A percentile compares a stretch with the other conserved stretches of the same genome.
Evolutionary conservation across 139 green algal genomes (phyloP).

Genomic region (Diplosphaera chodatii): DNA sequence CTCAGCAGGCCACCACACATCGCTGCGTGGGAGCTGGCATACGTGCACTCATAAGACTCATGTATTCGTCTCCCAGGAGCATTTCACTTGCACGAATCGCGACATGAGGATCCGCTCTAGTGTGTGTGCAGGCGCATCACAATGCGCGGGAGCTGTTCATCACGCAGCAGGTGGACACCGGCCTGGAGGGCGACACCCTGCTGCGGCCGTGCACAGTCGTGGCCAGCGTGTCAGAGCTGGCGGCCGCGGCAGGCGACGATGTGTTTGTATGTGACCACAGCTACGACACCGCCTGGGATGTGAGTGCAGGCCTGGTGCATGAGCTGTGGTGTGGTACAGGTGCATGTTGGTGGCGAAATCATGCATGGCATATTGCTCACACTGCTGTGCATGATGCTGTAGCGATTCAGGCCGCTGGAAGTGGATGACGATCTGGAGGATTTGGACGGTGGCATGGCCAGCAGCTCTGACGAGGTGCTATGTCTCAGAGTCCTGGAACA

Average conservation of each 20-base stretch:
- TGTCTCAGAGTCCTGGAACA: too few relatives aligned
- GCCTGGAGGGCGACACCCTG: slow-evolving; percentile 12
- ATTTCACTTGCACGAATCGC: too few relatives aligned
- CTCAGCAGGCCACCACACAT: too few relatives aligned
- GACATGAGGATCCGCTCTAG: too few relatives aligned
- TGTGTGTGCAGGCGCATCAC: slow-evolving; percentile 63
- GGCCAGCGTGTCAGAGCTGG: slow-evolving; percentile 27
- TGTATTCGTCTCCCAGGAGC: too few relatives aligned
- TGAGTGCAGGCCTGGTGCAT: slow-evolving; percentile 10
- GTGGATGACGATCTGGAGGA: slow-evolving; percentile 20
- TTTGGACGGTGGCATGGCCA: slow-evolving; percentile 9
- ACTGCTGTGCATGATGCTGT: slow-evolving; percentile 6
- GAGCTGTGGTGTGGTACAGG: too few relatives aligned
- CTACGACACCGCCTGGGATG: slow-evolving; percentile 42
- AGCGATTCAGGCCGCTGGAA: slow-evolving; percentile 17
- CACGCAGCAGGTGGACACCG: slow-evolving; percentile 20
- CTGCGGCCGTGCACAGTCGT: neutral
- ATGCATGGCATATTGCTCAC: too few relatives aligned
- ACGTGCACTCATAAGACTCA: too few relatives aligned
- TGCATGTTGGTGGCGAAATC: too few relatives aligned
- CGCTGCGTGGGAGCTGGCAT: too few relatives aligned
- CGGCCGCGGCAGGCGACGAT: slow-evolving; percentile 47
- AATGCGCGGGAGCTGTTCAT: slow-evolving; percentile 76
- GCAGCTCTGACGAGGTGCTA: slow-evolving; percentile 8
- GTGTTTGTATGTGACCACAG: slow-evolving; percentile 81